Conservation (phyloP, 106 monocot species). For the Platanthera zijinensis region DNA sequence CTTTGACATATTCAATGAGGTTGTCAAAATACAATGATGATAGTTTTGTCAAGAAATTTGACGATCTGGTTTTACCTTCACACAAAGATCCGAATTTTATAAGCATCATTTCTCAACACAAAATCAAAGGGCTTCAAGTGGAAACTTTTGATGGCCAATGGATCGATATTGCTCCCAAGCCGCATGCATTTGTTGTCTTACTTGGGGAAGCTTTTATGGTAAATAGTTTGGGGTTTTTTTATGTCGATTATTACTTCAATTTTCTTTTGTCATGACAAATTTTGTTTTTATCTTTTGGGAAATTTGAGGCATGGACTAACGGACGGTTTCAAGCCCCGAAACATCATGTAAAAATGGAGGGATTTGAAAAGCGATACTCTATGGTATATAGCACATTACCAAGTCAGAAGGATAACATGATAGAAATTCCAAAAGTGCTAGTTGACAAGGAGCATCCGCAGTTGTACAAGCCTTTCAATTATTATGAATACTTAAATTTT, state of each 20-base stretch:
- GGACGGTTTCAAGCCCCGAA: slow-evolving; percentile 8
- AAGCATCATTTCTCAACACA: background rate
- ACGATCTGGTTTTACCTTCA: background rate
- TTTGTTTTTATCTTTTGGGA: background rate
- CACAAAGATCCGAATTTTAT: slow-evolving; percentile 3
- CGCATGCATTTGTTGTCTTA: slow-evolving; percentile 4
- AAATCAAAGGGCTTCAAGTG: slow-evolving; percentile 1
- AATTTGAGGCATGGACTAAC: slow-evolving; percentile 21
- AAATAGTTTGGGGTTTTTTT: too few species aligned
- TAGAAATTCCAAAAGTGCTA: background rate
- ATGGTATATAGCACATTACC: background rate
- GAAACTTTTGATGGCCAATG: background rate
- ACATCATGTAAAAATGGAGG: slow-evolving; percentile 7
- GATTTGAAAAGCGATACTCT: background rate
- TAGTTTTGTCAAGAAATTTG: background rate
- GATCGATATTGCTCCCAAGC: background rate
- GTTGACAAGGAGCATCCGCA: too few species aligned
- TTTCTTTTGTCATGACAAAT: background rate
- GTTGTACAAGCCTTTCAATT: too few species aligned
- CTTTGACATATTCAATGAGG: background rate
- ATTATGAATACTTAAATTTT: too few species aligned
- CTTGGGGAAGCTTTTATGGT: slow-evolving; percentile 8
- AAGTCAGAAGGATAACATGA: background rate
- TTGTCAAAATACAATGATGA: background rate
- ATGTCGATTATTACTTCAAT: background rate